These are phyloP conservation scores for Clonostachys rosea DNA, from an alignment of 2,329 filamentous ascomycete species.

Conservation along the genomic window DNA sequence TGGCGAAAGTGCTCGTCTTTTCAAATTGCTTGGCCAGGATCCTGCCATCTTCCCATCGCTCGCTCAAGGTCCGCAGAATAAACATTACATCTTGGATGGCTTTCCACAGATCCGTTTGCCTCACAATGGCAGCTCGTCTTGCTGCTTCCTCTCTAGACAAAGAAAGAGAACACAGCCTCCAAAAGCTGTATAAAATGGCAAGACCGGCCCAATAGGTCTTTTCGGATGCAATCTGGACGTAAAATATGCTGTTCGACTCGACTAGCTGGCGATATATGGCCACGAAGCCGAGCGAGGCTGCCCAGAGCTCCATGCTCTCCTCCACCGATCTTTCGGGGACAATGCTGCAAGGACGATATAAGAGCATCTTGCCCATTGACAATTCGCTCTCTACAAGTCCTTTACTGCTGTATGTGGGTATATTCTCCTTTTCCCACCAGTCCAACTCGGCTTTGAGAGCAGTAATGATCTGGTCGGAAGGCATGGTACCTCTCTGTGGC, in stretches of 20 bases:
- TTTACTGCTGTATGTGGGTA: conserved; percentile 6
- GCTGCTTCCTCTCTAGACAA: neutral
- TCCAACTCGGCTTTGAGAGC: conserved; percentile 4
- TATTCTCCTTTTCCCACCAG: conserved; percentile 7
- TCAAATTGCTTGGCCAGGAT: conserved; percentile 9
- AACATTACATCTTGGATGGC: conserved; percentile 11
- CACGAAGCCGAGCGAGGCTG: conserved; percentile 8
- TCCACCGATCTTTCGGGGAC: conserved; percentile 5
- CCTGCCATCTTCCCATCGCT: conserved; percentile 15
- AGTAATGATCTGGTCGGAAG: neutral
- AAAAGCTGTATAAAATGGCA: conserved; percentile 11
- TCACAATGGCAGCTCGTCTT: neutral
- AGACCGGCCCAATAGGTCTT: conserved; percentile 15
- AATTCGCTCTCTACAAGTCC: conserved; percentile 13
- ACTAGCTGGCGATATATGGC: conserved; percentile 11
- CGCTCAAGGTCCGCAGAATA: conserved; percentile 11
- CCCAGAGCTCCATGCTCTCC: conserved; percentile 11
- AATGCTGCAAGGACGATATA: conserved; percentile 10
- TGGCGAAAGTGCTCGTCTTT: conserved; percentile 5
- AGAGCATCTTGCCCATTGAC: conserved; percentile 12
- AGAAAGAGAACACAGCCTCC: conserved; percentile 5
- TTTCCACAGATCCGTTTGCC: conserved; percentile 10
- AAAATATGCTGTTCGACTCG: conserved; percentile 14
- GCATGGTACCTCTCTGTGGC: neutral
- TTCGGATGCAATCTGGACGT: conserved; percentile 14